Base-by-base conservation (phyloP, 345 rosid genomes). In the Ceriops zippeliana region DNA sequence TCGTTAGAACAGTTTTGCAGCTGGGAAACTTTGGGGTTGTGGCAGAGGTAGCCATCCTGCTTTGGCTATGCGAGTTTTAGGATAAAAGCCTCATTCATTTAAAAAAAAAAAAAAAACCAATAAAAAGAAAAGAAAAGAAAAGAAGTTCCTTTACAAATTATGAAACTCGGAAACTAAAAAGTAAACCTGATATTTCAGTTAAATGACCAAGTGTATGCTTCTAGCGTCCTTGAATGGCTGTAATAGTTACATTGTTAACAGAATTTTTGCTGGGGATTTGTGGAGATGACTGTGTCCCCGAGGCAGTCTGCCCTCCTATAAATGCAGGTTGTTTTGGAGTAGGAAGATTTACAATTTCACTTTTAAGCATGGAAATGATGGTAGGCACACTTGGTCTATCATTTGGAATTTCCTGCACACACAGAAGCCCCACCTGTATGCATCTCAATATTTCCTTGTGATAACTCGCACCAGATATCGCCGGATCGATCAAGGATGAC, bases 141-240 rank as follows among this genome's bases (percentile, higher is more conserved):
- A 38, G 13, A 38, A 38, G 3, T 13, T 42, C 47, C 15, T 42
- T 42, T 2, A 11, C 47, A 10, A 10, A 42, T 11, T 13, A 42
- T 42, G 47, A 42, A 13, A 10, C 47, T 42, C 16, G 11, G 47
- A 42, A 42, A 10, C 47, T 0, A 11, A 42, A 42, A 10, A 3
- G 15, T 10, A 42, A 2, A 42, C 2, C 15, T 42, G 47, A 10
- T 42, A 11, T 42, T 42, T 42, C 16, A 2, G 47, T 11, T 42
- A 2, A 37, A 42, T 42, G 49, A 13, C 49, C 15, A 15, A 11
- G 15, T 42, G 2, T 13, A 13, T 42, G 3, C 19, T 42, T 42
- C 49, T 70, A 81, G 34, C 79, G 63, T 30, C 61, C 67, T 15
- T 38, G 67, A 27, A 77, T 27, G 8, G 5, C 37, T 17, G 81